Conservation (phyloP, 441 rosid species). For the Syzygium malaccense region DNA sequence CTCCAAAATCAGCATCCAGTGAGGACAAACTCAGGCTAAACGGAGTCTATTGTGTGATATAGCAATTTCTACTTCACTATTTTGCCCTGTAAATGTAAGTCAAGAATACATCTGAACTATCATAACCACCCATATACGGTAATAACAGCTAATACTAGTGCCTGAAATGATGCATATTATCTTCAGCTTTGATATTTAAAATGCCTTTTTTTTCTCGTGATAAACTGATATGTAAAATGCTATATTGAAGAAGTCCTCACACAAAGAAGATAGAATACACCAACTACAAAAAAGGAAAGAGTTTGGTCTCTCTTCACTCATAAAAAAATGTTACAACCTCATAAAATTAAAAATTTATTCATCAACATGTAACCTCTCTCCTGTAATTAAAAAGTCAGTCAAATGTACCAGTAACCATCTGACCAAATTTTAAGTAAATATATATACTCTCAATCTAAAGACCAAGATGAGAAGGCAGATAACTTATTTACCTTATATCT, state of each 20-base stretch:
- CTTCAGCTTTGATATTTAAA: neutral
- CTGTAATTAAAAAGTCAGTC: neutral
- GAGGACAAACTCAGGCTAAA: neutral
- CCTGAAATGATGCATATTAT: neutral
- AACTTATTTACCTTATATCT: conserved; percentile 55
- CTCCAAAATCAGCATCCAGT: neutral
- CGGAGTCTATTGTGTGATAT: neutral
- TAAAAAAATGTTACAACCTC: neutral
- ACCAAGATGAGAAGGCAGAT: neutral
- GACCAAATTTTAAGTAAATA: neutral
- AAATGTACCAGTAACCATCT: neutral
- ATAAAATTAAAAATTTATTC: neutral
- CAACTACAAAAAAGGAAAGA: neutral
- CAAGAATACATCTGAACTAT: neutral
- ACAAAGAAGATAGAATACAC: neutral
- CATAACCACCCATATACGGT: neutral
- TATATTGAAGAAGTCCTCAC: neutral
- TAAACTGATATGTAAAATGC: neutral
- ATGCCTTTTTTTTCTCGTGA: neutral
- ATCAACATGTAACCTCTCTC: neutral
- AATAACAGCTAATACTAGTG: neutral
- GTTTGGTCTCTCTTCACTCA: neutral
- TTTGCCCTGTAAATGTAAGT: neutral
- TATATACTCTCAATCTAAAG: neutral
- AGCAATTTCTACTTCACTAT: neutral